Conservation (phyloP, 805 yeast species). For the Maudiozyma saulgeensis region DNA sequence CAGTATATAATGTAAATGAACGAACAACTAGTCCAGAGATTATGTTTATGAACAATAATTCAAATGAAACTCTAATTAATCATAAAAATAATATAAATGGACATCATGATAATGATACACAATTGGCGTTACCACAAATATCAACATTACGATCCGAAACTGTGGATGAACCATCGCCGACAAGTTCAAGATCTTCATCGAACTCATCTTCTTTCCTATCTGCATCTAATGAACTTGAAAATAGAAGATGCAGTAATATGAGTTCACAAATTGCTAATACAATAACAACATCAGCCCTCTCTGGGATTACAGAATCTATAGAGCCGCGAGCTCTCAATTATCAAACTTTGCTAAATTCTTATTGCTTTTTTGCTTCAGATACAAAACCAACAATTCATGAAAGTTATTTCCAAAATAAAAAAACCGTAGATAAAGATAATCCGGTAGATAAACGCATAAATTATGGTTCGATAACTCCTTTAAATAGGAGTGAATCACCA, state of each 20-base stretch:
- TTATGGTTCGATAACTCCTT: not conserved
- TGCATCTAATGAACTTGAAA: not conserved
- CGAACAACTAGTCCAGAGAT: not conserved
- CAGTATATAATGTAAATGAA: not conserved
- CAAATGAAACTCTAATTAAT: slow-evolving; percentile 13
- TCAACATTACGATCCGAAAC: not conserved
- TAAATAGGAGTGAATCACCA: not conserved
- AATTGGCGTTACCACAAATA: not conserved
- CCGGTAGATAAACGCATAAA: not conserved
- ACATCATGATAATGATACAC: not conserved
- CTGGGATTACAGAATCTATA: not conserved
- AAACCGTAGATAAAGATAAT: not conserved
- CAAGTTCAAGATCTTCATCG: not conserved
- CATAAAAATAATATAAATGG: not conserved
- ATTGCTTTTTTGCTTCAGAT: slow-evolving; percentile 4
- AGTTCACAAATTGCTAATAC: slow-evolving; percentile 1
- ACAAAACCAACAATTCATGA: not conserved
- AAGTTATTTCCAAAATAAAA: not conserved
- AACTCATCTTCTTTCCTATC: not conserved
- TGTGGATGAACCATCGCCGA: not conserved
- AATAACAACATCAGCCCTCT: not conserved
- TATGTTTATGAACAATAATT: slow-evolving; percentile 7
- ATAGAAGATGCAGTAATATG: not conserved
- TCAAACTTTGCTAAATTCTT: slow-evolving; percentile 3
- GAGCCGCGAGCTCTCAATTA: slow-evolving; percentile 3